phyloP scores from a whole-genome alignment of 306 rosid genomes.

The Quercus parvula region DNA sequence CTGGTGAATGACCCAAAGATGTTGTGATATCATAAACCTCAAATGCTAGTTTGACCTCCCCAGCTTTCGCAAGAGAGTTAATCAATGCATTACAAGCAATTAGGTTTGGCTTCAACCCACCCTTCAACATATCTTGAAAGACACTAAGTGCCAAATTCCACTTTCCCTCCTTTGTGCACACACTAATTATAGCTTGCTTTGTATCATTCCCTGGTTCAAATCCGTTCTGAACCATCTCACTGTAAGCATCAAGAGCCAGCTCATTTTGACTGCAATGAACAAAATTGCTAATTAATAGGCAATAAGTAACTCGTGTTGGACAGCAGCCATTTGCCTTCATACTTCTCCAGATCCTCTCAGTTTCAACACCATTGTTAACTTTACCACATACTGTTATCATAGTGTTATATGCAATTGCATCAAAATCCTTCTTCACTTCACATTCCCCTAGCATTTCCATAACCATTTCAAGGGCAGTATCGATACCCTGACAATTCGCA shows the following conservation, averaged over 20 bases:
- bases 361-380: slow-evolving; percentile 62
- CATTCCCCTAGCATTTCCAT: slow-evolving; percentile 43
- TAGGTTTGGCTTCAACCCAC: slow-evolving; percentile 52
- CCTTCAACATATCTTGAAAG: slow-evolving; percentile 57
- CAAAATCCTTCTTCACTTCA: slow-evolving; percentile 47
- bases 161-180: slow-evolving; percentile 68
- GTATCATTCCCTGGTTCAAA: slow-evolving; percentile 56
- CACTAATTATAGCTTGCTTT: slow-evolving; percentile 64
- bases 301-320: slow-evolving; percentile 59
- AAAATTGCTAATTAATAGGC: slow-evolving; percentile 62
- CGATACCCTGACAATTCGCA: slow-evolving; percentile 46
- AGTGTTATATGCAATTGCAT: slow-evolving; percentile 72
- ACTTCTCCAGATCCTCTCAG: slow-evolving; percentile 70
- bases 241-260: slow-evolving; percentile 72
- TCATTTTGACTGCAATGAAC: slow-evolving; percentile 59
- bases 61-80: slow-evolving; percentile 72
- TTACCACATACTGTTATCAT: slow-evolving; percentile 72
- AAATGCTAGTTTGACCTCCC: slow-evolving; percentile 67
- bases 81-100: slow-evolving; percentile 71
- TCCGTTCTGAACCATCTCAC: slow-evolving; percentile 64
- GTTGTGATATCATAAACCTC: slow-evolving; percentile 40
- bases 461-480: slow-evolving; percentile 52
- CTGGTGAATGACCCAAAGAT: slow-evolving; percentile 59
- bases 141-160: slow-evolving; percentile 61
- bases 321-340: slow-evolving; percentile 54